Evolutionary conservation across 176 grass and related monocot genomes (phyloP).

Genomic region (Puya raimondii): DNA sequence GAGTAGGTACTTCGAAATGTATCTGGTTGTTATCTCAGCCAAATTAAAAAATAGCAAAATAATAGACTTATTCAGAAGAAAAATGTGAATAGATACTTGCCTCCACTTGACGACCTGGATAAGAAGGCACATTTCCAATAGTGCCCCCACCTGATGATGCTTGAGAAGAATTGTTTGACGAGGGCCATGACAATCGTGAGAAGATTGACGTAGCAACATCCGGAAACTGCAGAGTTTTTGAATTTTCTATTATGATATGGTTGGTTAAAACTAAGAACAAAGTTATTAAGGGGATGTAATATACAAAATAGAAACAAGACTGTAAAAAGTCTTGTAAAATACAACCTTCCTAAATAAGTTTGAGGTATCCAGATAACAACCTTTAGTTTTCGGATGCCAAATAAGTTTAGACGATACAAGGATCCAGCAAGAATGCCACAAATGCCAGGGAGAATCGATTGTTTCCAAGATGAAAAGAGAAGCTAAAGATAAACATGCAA

Average conservation of each 20-base stretch:
- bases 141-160: constrained; percentile 28
- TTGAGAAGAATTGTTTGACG: constrained; percentile 46
- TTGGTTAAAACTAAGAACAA: neutral
- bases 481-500: constrained; percentile 47
- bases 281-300: neutral
- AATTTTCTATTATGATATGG: neutral
- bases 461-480: constrained; percentile 76
- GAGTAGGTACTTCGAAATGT: neutral
- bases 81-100: constrained; percentile 30
- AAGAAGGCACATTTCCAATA: constrained; percentile 32
- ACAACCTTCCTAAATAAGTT: constrained; percentile 9
- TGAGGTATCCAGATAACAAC: constrained; percentile 21
- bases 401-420: constrained; percentile 76
- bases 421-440: constrained; percentile 68
- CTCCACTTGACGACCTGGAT: constrained; percentile 35
- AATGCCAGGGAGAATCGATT: constrained; percentile 66
- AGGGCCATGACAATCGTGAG: constrained; percentile 34
- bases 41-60: constrained; percentile 3
- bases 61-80: neutral
- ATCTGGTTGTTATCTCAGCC: neutral
- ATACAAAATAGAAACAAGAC: neutral
- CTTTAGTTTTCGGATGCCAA: constrained; percentile 85
- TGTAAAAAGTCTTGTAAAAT: neutral
- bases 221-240: constrained; percentile 49
- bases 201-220: constrained; percentile 38